phyloP scores from a whole-genome alignment of 371 early-diverging fungal species.

The Sporodiniella umbellata region DNA sequence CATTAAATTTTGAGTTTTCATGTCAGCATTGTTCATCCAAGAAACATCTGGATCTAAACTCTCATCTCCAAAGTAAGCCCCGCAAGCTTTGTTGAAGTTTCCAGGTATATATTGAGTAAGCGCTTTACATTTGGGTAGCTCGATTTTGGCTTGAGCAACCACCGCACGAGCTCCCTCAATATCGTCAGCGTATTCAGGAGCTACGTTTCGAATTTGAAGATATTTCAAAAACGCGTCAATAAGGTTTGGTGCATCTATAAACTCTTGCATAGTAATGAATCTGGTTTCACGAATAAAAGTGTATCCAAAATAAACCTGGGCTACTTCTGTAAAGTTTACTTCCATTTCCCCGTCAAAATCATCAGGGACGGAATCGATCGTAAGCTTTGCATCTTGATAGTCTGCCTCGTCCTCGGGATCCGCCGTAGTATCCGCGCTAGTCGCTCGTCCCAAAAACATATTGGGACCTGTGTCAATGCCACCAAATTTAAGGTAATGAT shows the following conservation, averaged over 20 bases:
- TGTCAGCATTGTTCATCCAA: constrained; percentile 22
- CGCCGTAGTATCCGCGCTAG: constrained; percentile 31
- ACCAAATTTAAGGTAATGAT: constrained; percentile 54
- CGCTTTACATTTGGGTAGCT: constrained; percentile 48
- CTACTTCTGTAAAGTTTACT: constrained; percentile 56
- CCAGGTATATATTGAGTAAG: constrained; percentile 37
- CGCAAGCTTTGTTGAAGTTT: constrained; percentile 48
- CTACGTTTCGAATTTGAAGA: constrained; percentile 51
- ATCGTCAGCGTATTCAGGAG: constrained; percentile 55
- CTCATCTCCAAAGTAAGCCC: constrained; percentile 35
- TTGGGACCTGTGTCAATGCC: constrained; percentile 56
- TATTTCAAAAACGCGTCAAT: constrained; percentile 54
- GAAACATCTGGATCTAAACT: constrained; percentile 23
- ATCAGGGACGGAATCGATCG: constrained; percentile 44
- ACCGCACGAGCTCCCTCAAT: constrained; percentile 41
- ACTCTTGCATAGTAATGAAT: constrained; percentile 44
- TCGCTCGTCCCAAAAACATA: constrained; percentile 45
- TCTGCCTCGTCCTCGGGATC: constrained; percentile 47
- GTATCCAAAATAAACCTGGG: constrained; percentile 54
- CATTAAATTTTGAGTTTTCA: constrained; percentile 21
- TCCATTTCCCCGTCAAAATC: constrained; percentile 40
- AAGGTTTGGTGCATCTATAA: constrained; percentile 41
- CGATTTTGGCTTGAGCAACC: constrained; percentile 41
- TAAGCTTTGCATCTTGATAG: constrained; percentile 44
- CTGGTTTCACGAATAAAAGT: constrained; percentile 39